These are phyloP conservation scores for Pyrenochaeta sp. DNA, from an alignment of 2,329 filamentous ascomycete species.

Conservation along the genomic window DNA sequence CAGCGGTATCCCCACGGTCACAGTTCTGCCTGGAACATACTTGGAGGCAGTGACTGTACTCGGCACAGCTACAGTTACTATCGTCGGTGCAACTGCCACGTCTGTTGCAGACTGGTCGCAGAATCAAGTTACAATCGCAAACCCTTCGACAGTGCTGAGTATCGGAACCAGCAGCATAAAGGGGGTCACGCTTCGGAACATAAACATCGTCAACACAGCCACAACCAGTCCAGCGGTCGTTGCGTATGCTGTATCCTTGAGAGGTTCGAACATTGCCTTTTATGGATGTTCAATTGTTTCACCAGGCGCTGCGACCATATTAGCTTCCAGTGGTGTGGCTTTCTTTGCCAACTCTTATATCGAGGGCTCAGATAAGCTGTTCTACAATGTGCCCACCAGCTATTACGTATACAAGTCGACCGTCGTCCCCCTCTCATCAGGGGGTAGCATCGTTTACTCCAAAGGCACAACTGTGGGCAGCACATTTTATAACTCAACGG, in stretches of 20 bases:
- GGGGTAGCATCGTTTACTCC: constrained; percentile 50
- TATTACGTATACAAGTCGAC: constrained; percentile 56
- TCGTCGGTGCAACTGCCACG: constrained; percentile 45
- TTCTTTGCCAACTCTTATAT: constrained; percentile 57
- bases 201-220: constrained; percentile 49
- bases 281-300: constrained; percentile 56
- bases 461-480: constrained; percentile 38
- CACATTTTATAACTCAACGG: constrained; percentile 46
- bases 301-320: constrained; percentile 42
- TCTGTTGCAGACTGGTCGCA: constrained; percentile 41
- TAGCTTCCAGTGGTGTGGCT: constrained; percentile 40
- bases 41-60: constrained; percentile 52
- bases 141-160: constrained; percentile 33
- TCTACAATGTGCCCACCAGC: constrained; percentile 51
- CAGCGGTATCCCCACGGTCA: constrained; percentile 53
- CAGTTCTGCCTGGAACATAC: constrained; percentile 56
- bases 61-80: constrained; percentile 52
- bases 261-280: constrained; percentile 52
- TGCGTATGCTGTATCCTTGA: constrained; percentile 37
- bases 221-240: constrained; percentile 28
- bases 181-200: constrained; percentile 48
- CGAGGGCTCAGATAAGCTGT: constrained; percentile 53
- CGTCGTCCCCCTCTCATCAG: constrained; percentile 49
- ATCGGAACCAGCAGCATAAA: constrained; percentile 38
- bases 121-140: constrained; percentile 50